phyloP scores from a whole-genome alignment of 176 grass and related monocot genomes.

The Hsuehochloa calcarea region DNA sequence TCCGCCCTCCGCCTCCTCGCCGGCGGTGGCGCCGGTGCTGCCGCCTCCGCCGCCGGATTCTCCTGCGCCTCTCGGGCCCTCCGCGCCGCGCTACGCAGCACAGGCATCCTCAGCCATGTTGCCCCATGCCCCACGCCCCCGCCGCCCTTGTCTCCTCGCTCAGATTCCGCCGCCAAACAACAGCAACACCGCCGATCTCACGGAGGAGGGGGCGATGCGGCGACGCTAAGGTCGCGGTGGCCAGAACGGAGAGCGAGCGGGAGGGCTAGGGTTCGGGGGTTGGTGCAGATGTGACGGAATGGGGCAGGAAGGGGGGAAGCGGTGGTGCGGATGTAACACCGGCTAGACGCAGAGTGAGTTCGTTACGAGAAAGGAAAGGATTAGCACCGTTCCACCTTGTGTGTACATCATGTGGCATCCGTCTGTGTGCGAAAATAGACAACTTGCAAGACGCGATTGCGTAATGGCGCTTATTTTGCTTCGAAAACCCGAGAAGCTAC shows the following conservation, averaged over 20 bases:
- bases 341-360: conserved; percentile 17
- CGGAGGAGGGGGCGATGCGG: conserved; percentile 16
- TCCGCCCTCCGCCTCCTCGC: conserved; percentile 39
- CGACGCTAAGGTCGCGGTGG: conserved; percentile 5
- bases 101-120: conserved; percentile 79
- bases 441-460: background rate
- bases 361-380: conserved; percentile 20
- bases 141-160: background rate
- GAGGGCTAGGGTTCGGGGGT: conserved; percentile 42
- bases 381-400: background rate
- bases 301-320: background rate
- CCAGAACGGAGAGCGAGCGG: conserved; percentile 22
- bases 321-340: conserved; percentile 41
- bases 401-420: background rate
- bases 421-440: background rate
- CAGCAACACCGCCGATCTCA: conserved; percentile 38
- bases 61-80: conserved; percentile 71
- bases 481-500: background rate
- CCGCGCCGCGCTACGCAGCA: conserved; percentile 58
- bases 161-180: conserved; percentile 34
- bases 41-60: conserved; percentile 33
- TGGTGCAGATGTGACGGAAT: conserved; percentile 27
- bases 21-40: conserved; percentile 26
- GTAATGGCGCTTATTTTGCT: background rate
- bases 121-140: conserved; percentile 27